Conservation (phyloP, 371 early-diverging fungal species). For the Batkoa obscura region DNA sequence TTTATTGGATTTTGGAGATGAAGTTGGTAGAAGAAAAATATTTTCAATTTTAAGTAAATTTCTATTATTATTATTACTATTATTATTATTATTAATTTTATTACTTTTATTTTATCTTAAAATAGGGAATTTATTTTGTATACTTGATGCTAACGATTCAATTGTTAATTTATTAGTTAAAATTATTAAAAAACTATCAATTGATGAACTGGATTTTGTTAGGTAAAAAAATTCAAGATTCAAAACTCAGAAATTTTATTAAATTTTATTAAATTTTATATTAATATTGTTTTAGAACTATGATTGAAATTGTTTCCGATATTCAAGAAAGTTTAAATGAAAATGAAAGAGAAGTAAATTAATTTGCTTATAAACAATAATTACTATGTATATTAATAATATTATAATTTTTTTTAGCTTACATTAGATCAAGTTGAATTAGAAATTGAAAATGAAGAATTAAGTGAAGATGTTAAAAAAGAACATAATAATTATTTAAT, state of each 20-base stretch:
- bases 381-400: no score
- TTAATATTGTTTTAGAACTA: no score
- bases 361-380: no score
- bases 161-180: constrained; percentile 48
- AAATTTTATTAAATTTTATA: no score
- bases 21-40: constrained; percentile 66
- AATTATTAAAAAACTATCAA: constrained; percentile 44
- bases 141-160: no score
- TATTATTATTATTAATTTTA: constrained; percentile 19
- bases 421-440: constrained; percentile 9
- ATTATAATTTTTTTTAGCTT: constrained; percentile 10
- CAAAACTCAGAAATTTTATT: no score
- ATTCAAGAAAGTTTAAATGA: constrained; percentile 18
- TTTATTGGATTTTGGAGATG: constrained; percentile 67
- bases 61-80: neutral
- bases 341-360: no score
- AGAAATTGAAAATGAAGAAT: constrained; percentile 17
- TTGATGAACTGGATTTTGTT: constrained; percentile 75
- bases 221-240: no score
- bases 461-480: constrained; percentile 24
- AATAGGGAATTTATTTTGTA: no score
- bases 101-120: no score
- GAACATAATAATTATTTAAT: constrained; percentile 46
- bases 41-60: constrained; percentile 45
- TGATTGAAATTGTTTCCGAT: constrained; percentile 61